Base-by-base conservation (phyloP, 75 land plant genomes). In the Picea glauca region DNA sequence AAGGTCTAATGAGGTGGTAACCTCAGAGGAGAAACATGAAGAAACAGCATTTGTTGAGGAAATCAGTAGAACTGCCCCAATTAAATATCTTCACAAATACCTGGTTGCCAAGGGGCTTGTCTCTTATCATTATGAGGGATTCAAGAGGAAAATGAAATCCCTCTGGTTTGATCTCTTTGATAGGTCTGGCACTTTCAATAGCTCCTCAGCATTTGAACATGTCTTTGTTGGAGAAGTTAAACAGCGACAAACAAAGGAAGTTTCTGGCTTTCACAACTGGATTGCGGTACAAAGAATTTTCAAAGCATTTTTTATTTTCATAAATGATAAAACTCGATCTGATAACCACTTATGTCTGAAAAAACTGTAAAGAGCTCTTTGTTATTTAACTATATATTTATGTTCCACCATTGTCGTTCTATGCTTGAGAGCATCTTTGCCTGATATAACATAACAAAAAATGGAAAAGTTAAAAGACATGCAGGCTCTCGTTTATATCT, bases 141-240 rank as follows among this genome's bases (percentile, higher is more conserved):
- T 94, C 78, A 96, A 96, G 81, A 75, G 80, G 32, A 82, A 78
- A 73, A 57, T 96, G 88, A 87, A 75, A 12, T 58, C 73, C 72
- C 82, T 96, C 13, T 96, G 99, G 99, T 96, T 96, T 78, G 87
- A 84, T 80, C 85, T 94, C 20, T 94, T 90, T 81, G 81, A 85
- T 5, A 84, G 99, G 75, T 93, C 89, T 81, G 97, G 97, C 79
- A 81, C 88, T 46, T 86, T 79, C 35, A 78, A 88, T 72, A 82
- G 81, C 66, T 96, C 99, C 56, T 96, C 99, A 78, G 98, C 95
- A 46, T 96, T 96, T 82, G 99, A 96, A 76, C 99, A 96, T 87
- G 99, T 96, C 72, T 96, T 96, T 86, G 98, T 96, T 76, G 99
- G 99, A 35, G 99, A 96, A 80, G 84, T 96, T 74, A 96, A 93